Conservation (phyloP, 2,329 filamentous ascomycete genomes). For the Sarocladiaceae sp. region DNA sequence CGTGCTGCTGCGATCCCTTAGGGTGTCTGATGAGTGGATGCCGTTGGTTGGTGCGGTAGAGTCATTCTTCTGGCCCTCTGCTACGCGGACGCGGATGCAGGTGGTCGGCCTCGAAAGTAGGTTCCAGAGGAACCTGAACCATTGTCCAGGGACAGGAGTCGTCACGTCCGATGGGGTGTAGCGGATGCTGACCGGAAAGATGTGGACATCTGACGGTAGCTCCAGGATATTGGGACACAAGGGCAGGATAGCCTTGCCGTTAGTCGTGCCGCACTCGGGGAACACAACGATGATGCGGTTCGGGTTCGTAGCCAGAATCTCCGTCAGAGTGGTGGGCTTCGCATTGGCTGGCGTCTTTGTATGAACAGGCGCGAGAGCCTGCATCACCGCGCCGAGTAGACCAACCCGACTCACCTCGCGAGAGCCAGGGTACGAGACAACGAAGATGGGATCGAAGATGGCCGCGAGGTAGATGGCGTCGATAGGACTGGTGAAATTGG, state of each 20-base stretch:
- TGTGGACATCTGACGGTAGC: constrained; percentile 59
- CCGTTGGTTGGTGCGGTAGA: constrained; percentile 31
- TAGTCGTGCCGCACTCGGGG: constrained; percentile 90
- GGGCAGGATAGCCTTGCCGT: constrained; percentile 82
- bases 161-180: constrained; percentile 88
- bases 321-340: constrained; percentile 53
- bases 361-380: constrained; percentile 59
- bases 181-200: constrained; percentile 85
- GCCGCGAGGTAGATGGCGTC: constrained; percentile 91
- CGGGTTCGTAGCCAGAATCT: constrained; percentile 62
- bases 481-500: constrained; percentile 86
- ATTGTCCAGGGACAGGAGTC: constrained; percentile 75
- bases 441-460: constrained; percentile 95
- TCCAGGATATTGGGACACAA: constrained; percentile 72
- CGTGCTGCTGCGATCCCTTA: constrained; percentile 19
- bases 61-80: constrained; percentile 60
- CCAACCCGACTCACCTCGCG: constrained; percentile 70
- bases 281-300: constrained; percentile 77
- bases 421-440: constrained; percentile 70
- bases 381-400: constrained; percentile 66
- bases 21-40: constrained; percentile 19
- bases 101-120: constrained; percentile 80
- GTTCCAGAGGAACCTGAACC: constrained; percentile 73
- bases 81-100: constrained; percentile 84
- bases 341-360: constrained; percentile 37